A percentile compares a stretch with the other conserved stretches of the same genome.
Conservation (phyloP, 2,329 filamentous ascomycete genomes). For the Rhexocercosporidium sp. region DNA sequence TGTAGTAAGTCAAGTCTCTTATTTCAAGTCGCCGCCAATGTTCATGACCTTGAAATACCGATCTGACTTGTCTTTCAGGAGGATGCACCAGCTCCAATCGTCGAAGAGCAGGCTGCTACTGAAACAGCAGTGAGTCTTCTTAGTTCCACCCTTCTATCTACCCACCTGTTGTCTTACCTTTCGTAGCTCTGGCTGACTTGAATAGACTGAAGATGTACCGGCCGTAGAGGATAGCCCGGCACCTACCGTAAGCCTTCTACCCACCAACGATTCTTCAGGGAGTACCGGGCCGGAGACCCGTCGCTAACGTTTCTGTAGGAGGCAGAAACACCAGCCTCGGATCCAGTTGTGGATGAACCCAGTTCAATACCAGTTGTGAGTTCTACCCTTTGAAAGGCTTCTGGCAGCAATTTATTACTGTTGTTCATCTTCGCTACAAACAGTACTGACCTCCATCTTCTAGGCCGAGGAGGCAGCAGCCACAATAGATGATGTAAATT, state of each 20-base stretch:
- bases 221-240: not conserved
- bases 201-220: constrained; percentile 11
- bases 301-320: not conserved
- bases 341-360: not conserved
- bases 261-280: not conserved
- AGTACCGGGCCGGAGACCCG: not conserved
- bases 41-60: not conserved
- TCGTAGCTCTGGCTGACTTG: not conserved
- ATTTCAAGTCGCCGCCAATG: not conserved
- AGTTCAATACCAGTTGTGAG: not conserved
- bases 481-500: not conserved
- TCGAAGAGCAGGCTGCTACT: not conserved
- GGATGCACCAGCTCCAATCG: not conserved
- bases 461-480: not conserved
- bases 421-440: not conserved
- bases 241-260: not conserved
- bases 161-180: not conserved
- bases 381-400: not conserved
- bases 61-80: not conserved
- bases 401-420: not conserved
- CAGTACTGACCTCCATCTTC: not conserved
- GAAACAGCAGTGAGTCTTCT: not conserved
- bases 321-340: not conserved
- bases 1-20: not conserved
- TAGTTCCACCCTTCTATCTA: not conserved